Conservation (phyloP, 2,329 filamentous ascomycete genomes). For the Epichloe baconii region DNA sequence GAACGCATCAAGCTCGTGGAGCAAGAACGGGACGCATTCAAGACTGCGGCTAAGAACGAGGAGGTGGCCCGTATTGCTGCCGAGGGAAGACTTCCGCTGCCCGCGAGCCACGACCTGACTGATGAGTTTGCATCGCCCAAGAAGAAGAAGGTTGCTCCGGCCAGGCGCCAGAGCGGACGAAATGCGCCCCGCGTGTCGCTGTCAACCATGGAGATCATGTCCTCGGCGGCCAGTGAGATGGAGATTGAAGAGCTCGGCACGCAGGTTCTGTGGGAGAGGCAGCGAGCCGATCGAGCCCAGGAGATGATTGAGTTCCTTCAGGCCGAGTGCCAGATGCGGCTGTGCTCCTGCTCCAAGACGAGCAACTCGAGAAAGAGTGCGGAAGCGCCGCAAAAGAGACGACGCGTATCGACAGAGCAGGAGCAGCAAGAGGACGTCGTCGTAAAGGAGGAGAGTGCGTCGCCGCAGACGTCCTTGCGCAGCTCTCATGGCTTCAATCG, state of each 20-base stretch:
- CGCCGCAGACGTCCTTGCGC: conserved; percentile 12
- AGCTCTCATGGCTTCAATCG: not conserved
- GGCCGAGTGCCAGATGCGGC: conserved; percentile 57
- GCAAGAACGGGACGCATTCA: conserved; percentile 62
- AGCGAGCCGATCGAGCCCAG: conserved; percentile 53
- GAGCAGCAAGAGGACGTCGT: conserved; percentile 1
- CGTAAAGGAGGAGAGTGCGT: conserved; percentile 16
- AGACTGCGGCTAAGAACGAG: conserved; percentile 58
- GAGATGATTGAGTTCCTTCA: conserved; percentile 67
- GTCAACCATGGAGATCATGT: conserved; percentile 36
- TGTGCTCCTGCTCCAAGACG: conserved; percentile 45
- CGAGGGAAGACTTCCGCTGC: conserved; percentile 56
- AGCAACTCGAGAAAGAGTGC: conserved; percentile 8
- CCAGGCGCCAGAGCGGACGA: conserved; percentile 18
- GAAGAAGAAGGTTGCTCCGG: conserved; percentile 21
- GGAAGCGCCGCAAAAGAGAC: conserved; percentile 10
- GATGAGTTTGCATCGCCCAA: conserved; percentile 52
- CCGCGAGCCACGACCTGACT: conserved; percentile 36
- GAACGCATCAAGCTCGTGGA: conserved; percentile 53
- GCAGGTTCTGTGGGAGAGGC: conserved; percentile 44
- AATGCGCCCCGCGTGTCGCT: conserved; percentile 32
- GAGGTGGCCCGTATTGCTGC: conserved; percentile 60
- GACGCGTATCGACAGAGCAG: conserved; percentile 5
- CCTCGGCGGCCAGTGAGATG: conserved; percentile 41
- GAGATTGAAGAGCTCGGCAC: conserved; percentile 44